Evolutionary conservation across 352 stramenopile species (phyloP).

Genomic region (Pythium oligandrum): DNA sequence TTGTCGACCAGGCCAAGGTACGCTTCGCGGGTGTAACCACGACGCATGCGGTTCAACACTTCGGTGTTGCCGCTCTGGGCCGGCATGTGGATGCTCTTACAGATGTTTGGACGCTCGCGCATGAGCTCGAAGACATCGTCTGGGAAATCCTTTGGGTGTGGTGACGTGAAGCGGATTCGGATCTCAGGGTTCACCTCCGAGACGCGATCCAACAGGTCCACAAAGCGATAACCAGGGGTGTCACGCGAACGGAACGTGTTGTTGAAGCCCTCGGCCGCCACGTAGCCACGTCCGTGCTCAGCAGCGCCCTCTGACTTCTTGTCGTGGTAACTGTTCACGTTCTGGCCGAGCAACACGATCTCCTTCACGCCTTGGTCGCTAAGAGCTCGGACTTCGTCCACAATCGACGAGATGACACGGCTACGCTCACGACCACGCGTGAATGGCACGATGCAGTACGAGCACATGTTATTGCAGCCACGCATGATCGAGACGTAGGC

Average conservation of each 20-base stretch:
- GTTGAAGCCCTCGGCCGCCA: constrained; percentile 90
- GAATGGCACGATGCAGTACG: constrained; percentile 99
- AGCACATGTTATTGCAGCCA: constrained; percentile 99
- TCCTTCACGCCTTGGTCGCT: constrained; percentile 94
- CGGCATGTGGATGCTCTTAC: constrained; percentile 97
- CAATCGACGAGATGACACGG: constrained; percentile 89
- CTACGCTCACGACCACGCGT: constrained; percentile 95
- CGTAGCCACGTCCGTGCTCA: constrained; percentile 69
- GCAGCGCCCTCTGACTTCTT: constrained; percentile 65
- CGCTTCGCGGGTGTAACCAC: constrained; percentile 95
- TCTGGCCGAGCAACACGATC: constrained; percentile 98
- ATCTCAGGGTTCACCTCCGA: constrained; percentile 93
- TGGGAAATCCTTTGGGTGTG: constrained; percentile 99
- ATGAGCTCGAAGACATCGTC: constrained; percentile 89
- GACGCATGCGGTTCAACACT: constrained; percentile 91
- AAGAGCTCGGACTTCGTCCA: constrained; percentile 92
- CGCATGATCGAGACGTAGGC: constrained; percentile 99
- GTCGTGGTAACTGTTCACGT: constrained; percentile 99
- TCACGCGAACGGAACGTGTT: constrained; percentile 92
- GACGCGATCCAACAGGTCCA: constrained; percentile 95
- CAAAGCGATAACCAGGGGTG: constrained; percentile 93
- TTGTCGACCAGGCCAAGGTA: constrained; percentile 95
- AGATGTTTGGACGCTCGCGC: constrained; percentile 93
- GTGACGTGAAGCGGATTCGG: constrained; percentile 98
- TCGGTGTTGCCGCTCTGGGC: constrained; percentile 94